Percentiles rank a stretch among this genome's conserved stretches.
Conservation (phyloP, 2,329 filamentous ascomycete genomes). For the Shiraia bambusicola region DNA sequence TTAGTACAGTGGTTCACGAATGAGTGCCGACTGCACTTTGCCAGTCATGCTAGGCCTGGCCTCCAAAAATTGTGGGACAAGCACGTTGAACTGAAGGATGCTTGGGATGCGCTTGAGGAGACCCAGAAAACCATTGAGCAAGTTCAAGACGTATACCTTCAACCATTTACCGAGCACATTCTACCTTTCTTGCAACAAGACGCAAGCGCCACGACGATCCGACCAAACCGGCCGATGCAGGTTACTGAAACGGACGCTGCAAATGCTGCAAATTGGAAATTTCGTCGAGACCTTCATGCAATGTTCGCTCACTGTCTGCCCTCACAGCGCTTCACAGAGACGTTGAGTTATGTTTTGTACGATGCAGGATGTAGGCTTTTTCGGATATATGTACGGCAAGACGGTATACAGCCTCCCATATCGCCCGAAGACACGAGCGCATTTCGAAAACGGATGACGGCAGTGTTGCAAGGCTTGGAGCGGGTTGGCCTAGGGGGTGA, state of each 20-base stretch:
- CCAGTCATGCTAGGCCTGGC: slow-evolving; percentile 30
- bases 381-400: slow-evolving; percentile 40
- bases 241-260: slow-evolving; percentile 16
- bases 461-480: slow-evolving; percentile 60
- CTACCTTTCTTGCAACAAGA: slow-evolving; percentile 32
- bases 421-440: slow-evolving; percentile 21
- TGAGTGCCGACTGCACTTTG: slow-evolving; percentile 48
- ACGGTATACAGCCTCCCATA: slow-evolving; percentile 22
- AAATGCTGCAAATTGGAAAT: slow-evolving; percentile 45
- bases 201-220: slow-evolving; percentile 26
- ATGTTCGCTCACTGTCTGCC: slow-evolving; percentile 65
- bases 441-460: slow-evolving; percentile 55
- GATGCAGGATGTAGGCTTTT: slow-evolving; percentile 53
- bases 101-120: slow-evolving; percentile 37
- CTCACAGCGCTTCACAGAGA: slow-evolving; percentile 53
- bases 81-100: slow-evolving; percentile 26
- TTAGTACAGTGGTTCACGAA: slow-evolving; percentile 50
- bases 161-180: slow-evolving; percentile 39
- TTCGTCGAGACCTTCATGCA: slow-evolving; percentile 64
- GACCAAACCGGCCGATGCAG: slow-evolving; percentile 45
- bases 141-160: slow-evolving; percentile 42
- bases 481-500: slow-evolving; percentile 69
- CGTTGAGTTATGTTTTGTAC: slow-evolving; percentile 58
- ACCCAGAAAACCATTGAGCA: slow-evolving; percentile 41
- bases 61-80: slow-evolving; percentile 35